A percentile compares a stretch with the other conserved stretches of the same genome.
Evolutionary conservation across 2,329 filamentous ascomycete genomes (phyloP).

Genomic region (Fusarium chuoi): DNA sequence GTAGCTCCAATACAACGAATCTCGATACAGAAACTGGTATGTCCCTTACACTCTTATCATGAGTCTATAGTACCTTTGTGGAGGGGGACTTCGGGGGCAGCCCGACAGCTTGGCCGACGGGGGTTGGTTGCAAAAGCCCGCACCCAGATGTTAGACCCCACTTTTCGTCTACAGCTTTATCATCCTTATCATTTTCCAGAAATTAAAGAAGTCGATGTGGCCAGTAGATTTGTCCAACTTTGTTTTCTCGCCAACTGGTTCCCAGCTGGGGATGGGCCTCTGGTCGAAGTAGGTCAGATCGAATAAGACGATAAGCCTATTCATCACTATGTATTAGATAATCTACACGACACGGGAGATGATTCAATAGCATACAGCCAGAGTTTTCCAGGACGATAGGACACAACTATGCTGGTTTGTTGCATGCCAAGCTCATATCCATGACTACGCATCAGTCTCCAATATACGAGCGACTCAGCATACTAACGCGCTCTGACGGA

Average conservation of each 20-base stretch:
- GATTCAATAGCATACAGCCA: too few relatives aligned
- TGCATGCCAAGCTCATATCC: background rate
- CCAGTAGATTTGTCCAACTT: background rate
- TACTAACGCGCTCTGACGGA: background rate
- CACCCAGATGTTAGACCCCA: background rate
- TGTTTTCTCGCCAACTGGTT: background rate
- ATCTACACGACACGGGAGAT: too few relatives aligned
- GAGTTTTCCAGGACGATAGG: too few relatives aligned
- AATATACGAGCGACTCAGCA: background rate
- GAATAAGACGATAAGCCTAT: too few relatives aligned
- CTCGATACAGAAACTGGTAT: background rate
- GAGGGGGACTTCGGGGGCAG: background rate
- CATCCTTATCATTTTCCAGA: background rate
- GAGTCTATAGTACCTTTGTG: background rate
- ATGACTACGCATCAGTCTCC: background rate
- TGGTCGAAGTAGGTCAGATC: too few relatives aligned
- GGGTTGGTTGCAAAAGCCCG: background rate
- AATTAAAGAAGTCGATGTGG: background rate
- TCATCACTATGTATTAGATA: too few relatives aligned
- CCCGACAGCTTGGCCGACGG: background rate
- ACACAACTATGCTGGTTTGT: too few relatives aligned
- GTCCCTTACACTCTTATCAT: background rate
- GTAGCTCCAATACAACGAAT: accelerated
- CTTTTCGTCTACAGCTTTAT: background rate
- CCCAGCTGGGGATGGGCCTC: background rate